Evolutionary conservation across 179 eudicot species (phyloP).

Genomic region (Monotropa hypopitys): DNA sequence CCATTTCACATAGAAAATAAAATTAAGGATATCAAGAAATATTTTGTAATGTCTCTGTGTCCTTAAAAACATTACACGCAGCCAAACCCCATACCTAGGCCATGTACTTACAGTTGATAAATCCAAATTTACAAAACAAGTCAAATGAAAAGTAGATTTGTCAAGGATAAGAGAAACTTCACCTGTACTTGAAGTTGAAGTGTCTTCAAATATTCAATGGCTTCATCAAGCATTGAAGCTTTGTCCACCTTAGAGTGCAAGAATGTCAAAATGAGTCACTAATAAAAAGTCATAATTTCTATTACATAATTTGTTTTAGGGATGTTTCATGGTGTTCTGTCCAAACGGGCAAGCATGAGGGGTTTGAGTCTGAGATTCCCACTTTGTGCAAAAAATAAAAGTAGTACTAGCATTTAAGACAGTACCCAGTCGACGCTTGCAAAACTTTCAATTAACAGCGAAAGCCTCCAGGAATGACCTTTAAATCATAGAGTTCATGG

Average conservation of each 20-base stretch:
- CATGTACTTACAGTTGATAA: background rate
- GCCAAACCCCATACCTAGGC: background rate
- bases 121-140: background rate
- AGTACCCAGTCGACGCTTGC: background rate
- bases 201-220: slow-evolving; percentile 91
- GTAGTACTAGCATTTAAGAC: background rate
- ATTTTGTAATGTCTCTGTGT: background rate
- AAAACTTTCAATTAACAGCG: background rate
- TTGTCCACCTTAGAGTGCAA: slow-evolving; percentile 62
- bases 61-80: background rate
- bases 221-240: slow-evolving; percentile 99
- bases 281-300: background rate
- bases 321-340: background rate
- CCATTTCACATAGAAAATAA: background rate
- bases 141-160: background rate
- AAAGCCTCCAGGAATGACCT: background rate
- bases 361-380: background rate
- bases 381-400: background rate
- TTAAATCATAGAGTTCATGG: background rate
- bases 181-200: slow-evolving; percentile 98
- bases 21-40: background rate
- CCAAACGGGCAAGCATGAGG: background rate
- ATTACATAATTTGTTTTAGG: background rate
- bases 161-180: slow-evolving; percentile 9
- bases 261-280: background rate